Evolutionary conservation across 306 rosid genomes (phyloP), one percentile per base, ranked within the genome.

Genomic region (Sphenostylis stenocarpa): DNA sequence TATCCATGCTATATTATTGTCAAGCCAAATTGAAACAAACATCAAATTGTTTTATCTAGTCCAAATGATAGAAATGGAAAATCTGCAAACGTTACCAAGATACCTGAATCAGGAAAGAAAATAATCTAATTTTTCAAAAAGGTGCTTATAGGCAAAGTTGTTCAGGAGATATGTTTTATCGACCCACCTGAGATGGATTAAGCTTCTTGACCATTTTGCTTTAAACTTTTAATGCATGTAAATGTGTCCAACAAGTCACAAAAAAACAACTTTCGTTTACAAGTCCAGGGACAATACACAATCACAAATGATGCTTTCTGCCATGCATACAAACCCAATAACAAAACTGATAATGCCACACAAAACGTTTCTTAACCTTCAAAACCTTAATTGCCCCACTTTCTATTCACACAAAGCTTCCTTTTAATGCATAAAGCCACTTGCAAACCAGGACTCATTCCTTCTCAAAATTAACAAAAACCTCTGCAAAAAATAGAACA

Each of bases 391-490:
- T 8, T 71, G 11, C 20, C 72, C 75, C 41, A 8, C 7, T 31
- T 70, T 12, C 41, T 53, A 39, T 56, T 80, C 58, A 64, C n/a
- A 70, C 21, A 64, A 75, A 63, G 60, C 21, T 16, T 29, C 53
- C 55, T 34, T 45, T 23, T 2, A 45, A 52, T 15, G 20, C 31
- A 38, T 31, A 67, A 65, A 44, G 33, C 17, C n/a, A 11, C 2
- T 3, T 11, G 11, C 63, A 74, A 79, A 24, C 66, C 3, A 52
- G 58, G 65, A 21, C 61, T 73, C n/a, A 49, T 45, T 19, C 74
- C 47, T 33, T 10, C 76, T 86, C 88, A 68, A 76, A 83, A 51
- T 43, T n/a, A 70, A 45, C 73, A 61, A 82, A 73, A 82, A 60
- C 23, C 64, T 67, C 56, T 4, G 56, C 57, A 72, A 75, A 75